Evolutionary conservation across 2,329 filamentous ascomycete species (phyloP), one percentile per base, ranked within the genome.

Genomic region (Colletotrichum sansevieriae): DNA sequence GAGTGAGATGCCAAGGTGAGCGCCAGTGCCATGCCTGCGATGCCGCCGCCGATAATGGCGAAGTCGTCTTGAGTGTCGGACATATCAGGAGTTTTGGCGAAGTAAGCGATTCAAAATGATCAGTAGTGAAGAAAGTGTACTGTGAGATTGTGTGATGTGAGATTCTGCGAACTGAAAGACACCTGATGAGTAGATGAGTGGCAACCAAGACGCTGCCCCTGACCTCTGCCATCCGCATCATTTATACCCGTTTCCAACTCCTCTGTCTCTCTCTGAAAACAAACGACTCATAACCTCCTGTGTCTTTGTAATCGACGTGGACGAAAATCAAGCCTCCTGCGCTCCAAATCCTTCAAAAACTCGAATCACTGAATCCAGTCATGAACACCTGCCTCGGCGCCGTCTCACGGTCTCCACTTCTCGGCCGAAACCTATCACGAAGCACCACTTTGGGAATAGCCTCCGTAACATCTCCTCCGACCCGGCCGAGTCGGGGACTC

Each of bases 1-100:
- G 78, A 78, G 64, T 85, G 79, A 35, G 83, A 78, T 65, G 88
- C 82, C 0, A 91, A 78, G 2, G 84, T 80, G 0, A 91, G 79
- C 0, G 87, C 86, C 0, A 90, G 80, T n/a, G 63, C 67, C 63
- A 70, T 70, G 51, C 67, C 67, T 43, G 67, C 57, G 46, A 70
- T 68, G 58, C 57, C 63, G 37, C 67, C 63, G 63, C 67, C 63
- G 58, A 68, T 63, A 37, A 70, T 58, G 67, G 57, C 63, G 9
- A 68, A 46, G 18, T 58, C 57, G 29, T 63, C 63, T 15, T 29
- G 37, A 15, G 44, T 12, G 18, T 8, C 15, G 15, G 59, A 37
- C 59, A 63, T 67, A 1, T 37, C 8, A 13, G 37, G 2, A 20
- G 2, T 4, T 22, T 29, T 46, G 43, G 49, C 12, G 12, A n/a